These are phyloP conservation scores for Epichloe aotearoae DNA, from an alignment of 2,329 filamentous ascomycete species.

Conservation along the genomic window DNA sequence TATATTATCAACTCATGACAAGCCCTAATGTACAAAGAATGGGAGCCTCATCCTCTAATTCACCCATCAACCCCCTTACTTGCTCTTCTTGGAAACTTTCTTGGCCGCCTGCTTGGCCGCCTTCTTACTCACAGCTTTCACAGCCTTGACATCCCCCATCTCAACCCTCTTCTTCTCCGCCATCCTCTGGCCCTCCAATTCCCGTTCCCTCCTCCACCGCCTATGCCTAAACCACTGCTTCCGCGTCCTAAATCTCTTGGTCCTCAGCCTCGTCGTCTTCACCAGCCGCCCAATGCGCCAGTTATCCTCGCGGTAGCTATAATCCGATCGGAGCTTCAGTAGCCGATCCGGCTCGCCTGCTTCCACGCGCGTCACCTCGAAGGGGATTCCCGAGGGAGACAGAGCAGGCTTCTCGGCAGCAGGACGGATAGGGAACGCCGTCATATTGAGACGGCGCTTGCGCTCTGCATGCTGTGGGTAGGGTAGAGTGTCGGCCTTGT, in stretches of 20 bases:
- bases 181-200: slow-evolving; percentile 28
- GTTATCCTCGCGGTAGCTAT: slow-evolving; percentile 48
- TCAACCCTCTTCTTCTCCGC: slow-evolving; percentile 21
- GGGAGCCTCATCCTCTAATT: background rate
- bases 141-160: slow-evolving; percentile 18
- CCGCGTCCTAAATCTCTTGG: slow-evolving; percentile 36
- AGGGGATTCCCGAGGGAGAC: slow-evolving; percentile 38
- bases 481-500: slow-evolving; percentile 69
- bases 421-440: slow-evolving; percentile 34
- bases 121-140: slow-evolving; percentile 21
- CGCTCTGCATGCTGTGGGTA: slow-evolving; percentile 61
- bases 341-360: slow-evolving; percentile 31
- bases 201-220: slow-evolving; percentile 28
- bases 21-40: background rate
- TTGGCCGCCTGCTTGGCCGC: slow-evolving; percentile 23
- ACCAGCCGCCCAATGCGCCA: slow-evolving; percentile 44
- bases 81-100: slow-evolving; percentile 22
- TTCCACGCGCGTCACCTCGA: slow-evolving; percentile 28
- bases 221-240: slow-evolving; percentile 34
- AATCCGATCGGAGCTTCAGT: slow-evolving; percentile 37
- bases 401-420: slow-evolving; percentile 24
- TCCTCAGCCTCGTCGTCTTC: slow-evolving; percentile 35
- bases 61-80: slow-evolving; percentile 11
- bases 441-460: slow-evolving; percentile 63
- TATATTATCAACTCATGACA: no score